Base-by-base conservation (phyloP, 2,329 filamentous ascomycete genomes). In the Phialophora verrucosa region DNA sequence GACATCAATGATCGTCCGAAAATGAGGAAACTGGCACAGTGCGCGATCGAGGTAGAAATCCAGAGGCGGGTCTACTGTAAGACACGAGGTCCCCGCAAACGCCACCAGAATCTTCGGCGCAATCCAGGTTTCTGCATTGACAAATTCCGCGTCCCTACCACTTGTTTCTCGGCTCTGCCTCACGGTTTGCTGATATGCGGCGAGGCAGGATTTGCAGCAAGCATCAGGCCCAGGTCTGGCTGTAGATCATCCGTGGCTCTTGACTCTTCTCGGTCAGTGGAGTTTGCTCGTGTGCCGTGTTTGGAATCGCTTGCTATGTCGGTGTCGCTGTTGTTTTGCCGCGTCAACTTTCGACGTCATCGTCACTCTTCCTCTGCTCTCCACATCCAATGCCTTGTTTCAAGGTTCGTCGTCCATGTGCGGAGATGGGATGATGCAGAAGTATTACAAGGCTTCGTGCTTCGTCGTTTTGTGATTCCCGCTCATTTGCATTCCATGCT, bases 281-380 rank as follows among this genome's bases (percentile, higher is more conserved):
- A 44, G 59, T 35, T 5, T 32, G 25, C 31, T 53, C 17, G 49
- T 27, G 32, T n/a, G 1, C 20, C 11, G 35, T 59, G 51, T 54
- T 38, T 53, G 50, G 62, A 11, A 42, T 59, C 53, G 61, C 60
- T 63, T 58, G 27, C 32, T 59, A 31, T 27, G 53, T 23, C 50
- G 10, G 31, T 59, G 14, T 50, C 56, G 35, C 51, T 56, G 59
- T 32, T 53, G 49, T 44, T 53, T 12, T 59, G 62, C 62, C 56
- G 62, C 62, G 62, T 60, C 38, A 55, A 61, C 29, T 64, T 55
- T 42, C 62, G 62, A 64, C 62, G 62, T 64, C 62, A 64, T 64
- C 23, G 56, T 59, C 23, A n/a, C 23, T 10, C 38, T 31, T 38
- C 38, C 31, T 53, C 14, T 31, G 12, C 58, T 27, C 32, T 38